Evolutionary conservation across 129 eudicot species (phyloP).

Genomic region (Pulicaria dysenterica): DNA sequence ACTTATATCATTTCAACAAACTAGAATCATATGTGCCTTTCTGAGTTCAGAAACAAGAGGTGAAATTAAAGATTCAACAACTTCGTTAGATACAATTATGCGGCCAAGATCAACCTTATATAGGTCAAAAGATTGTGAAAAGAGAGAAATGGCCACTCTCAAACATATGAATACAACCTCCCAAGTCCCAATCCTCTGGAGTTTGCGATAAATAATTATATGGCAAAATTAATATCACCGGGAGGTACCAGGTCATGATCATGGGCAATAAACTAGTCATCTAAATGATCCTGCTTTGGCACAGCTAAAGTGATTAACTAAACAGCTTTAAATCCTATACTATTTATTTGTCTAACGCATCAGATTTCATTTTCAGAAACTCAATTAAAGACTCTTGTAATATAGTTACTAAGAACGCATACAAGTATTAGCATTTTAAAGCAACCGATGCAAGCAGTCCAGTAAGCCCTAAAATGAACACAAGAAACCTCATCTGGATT

Average conservation of each 20-base stretch:
- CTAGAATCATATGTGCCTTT: slow-evolving; percentile 6
- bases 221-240: no score
- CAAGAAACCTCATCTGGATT: slow-evolving; percentile 11
- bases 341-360: neutral
- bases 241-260: neutral
- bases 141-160: no score
- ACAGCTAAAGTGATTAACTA: no score
- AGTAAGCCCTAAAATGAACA: slow-evolving; percentile 28
- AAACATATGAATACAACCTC: no score
- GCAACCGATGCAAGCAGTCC: neutral
- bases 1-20: neutral
- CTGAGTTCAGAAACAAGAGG: neutral
- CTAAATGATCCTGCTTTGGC: neutral
- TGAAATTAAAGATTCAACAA: slow-evolving; percentile 7
- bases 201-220: no score
- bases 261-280: slow-evolving; percentile 4
- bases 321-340: neutral
- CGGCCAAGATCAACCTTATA: slow-evolving; percentile 4
- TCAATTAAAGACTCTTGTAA: neutral
- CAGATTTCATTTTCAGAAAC: neutral
- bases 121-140: no score
- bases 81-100: neutral
- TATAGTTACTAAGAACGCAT: neutral
- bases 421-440: neutral
- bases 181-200: no score